Evolutionary conservation across 768 basidiomycete species (phyloP).

Genomic region (Leucocoprinus leucothites): DNA sequence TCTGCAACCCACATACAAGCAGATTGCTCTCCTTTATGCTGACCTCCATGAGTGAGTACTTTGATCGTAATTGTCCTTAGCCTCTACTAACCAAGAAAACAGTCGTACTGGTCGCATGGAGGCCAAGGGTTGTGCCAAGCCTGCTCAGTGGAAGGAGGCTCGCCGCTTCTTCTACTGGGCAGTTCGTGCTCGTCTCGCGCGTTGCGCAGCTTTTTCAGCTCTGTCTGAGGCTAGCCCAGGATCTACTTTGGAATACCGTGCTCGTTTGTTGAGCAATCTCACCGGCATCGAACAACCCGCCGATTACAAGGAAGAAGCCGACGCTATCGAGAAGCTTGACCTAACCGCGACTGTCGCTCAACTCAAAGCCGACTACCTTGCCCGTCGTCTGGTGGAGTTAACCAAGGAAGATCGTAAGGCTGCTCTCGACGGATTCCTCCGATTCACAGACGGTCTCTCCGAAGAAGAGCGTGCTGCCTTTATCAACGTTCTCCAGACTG

Average conservation of each 20-base stretch:
- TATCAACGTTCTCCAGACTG: slow-evolving; percentile 57
- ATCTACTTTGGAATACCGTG: slow-evolving; percentile 63
- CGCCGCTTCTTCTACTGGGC: slow-evolving; percentile 94
- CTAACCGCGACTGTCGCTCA: slow-evolving; percentile 58
- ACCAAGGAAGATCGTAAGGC: slow-evolving; percentile 76
- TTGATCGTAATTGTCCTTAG: neutral
- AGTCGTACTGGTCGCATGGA: slow-evolving; percentile 96
- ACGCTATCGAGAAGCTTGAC: slow-evolving; percentile 70
- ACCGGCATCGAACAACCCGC: slow-evolving; percentile 50
- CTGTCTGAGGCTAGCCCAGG: slow-evolving; percentile 73
- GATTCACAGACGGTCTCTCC: slow-evolving; percentile 68
- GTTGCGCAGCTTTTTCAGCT: slow-evolving; percentile 57
- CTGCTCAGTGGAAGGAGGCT: slow-evolving; percentile 84
- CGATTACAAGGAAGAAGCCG: slow-evolving; percentile 56
- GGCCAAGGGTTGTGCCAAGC: slow-evolving; percentile 91
- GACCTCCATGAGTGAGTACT: slow-evolving; percentile 89
- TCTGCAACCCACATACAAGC: slow-evolving; percentile 88
- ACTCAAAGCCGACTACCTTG: slow-evolving; percentile 67
- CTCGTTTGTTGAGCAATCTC: slow-evolving; percentile 59
- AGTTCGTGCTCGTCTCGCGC: slow-evolving; percentile 76
- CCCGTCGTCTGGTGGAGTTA: slow-evolving; percentile 61
- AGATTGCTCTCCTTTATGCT: slow-evolving; percentile 90
- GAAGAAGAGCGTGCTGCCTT: slow-evolving; percentile 69
- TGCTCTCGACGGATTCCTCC: slow-evolving; percentile 68
- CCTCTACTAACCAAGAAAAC: slow-evolving; percentile 6